These are phyloP conservation scores for Hibiscus trionum DNA, from an alignment of 345 rosid genomes.

Conservation along the genomic window DNA sequence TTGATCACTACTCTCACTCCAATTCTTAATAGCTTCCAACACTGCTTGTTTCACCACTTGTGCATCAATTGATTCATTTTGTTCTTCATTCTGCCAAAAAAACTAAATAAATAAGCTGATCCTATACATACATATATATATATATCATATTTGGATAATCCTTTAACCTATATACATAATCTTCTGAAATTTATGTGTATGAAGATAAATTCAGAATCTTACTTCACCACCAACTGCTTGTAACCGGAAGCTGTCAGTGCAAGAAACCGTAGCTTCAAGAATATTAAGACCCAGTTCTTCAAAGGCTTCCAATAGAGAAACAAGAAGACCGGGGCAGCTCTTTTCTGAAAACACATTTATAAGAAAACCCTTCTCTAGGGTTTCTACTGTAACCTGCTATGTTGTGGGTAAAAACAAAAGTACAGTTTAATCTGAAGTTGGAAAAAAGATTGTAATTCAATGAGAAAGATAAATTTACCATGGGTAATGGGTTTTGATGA, in stretches of 20 bases:
- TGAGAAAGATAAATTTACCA: conserved; percentile 19
- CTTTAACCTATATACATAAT: neutral
- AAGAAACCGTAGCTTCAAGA: conserved; percentile 92
- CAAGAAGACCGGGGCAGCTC: conserved; percentile 73
- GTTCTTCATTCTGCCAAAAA: conserved; percentile 51
- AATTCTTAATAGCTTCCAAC: conserved; percentile 51
- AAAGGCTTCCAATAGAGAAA: conserved; percentile 68
- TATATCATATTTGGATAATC: neutral
- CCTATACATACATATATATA: neutral
- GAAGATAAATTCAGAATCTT: conserved; percentile 7
- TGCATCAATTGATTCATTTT: conserved; percentile 47
- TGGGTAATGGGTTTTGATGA: conserved; percentile 27
- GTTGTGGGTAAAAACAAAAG: neutral
- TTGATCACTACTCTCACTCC: conserved; percentile 26
- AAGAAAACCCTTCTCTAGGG: conserved; percentile 72
- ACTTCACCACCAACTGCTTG: conserved; percentile 78
- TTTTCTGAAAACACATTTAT: conserved; percentile 51
- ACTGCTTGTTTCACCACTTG: conserved; percentile 70
- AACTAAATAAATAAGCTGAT: neutral
- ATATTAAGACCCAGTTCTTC: conserved; percentile 74
- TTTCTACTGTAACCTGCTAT: conserved; percentile 68
- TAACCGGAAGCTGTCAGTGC: conserved; percentile 59
- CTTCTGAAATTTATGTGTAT: neutral
- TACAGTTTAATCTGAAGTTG: too few relatives aligned
- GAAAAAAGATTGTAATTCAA: too few relatives aligned